Conservation (phyloP, 2,329 filamentous ascomycete genomes). For the Fusarium transvaalense region DNA sequence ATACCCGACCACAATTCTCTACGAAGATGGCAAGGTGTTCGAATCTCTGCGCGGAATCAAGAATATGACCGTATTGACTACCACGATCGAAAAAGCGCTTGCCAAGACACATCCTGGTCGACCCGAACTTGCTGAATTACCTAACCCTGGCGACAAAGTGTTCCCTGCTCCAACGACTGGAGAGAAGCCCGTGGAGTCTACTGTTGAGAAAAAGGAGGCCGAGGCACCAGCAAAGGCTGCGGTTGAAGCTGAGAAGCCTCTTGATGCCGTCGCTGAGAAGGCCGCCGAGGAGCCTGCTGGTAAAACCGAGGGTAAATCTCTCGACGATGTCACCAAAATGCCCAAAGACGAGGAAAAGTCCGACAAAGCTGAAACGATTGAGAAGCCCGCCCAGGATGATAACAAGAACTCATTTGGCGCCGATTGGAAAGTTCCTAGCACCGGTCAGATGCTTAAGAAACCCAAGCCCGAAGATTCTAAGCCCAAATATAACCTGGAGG, state of each 20-base stretch:
- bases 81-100: conserved; percentile 79
- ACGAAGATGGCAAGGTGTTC: conserved; percentile 78
- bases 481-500: conserved; percentile 77
- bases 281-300: conserved; percentile 36
- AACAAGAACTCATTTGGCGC: conserved; percentile 47
- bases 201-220: conserved; percentile 36
- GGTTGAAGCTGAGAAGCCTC: conserved; percentile 36
- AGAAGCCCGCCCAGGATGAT: conserved; percentile 45
- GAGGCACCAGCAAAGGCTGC: conserved; percentile 51
- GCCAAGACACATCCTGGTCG: conserved; percentile 85
- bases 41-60: conserved; percentile 76
- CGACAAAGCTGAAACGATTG: conserved; percentile 46
- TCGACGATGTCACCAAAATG: conserved; percentile 46
- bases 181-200: conserved; percentile 19
- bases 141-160: conserved; percentile 74
- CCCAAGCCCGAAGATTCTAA: conserved; percentile 62
- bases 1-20: conserved; percentile 84
- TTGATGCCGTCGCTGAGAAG: conserved; percentile 31
- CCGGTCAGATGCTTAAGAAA: conserved; percentile 50
- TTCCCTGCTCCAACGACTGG: conserved; percentile 48
- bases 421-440: conserved; percentile 50
- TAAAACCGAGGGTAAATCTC: conserved; percentile 32
- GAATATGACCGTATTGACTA: conserved; percentile 73
- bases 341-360: conserved; percentile 43
- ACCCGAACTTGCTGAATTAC: conserved; percentile 75